These are phyloP conservation scores for Neurospora sp. DNA, from an alignment of 495 filamentous ascomycete species.

Conservation along the genomic window DNA sequence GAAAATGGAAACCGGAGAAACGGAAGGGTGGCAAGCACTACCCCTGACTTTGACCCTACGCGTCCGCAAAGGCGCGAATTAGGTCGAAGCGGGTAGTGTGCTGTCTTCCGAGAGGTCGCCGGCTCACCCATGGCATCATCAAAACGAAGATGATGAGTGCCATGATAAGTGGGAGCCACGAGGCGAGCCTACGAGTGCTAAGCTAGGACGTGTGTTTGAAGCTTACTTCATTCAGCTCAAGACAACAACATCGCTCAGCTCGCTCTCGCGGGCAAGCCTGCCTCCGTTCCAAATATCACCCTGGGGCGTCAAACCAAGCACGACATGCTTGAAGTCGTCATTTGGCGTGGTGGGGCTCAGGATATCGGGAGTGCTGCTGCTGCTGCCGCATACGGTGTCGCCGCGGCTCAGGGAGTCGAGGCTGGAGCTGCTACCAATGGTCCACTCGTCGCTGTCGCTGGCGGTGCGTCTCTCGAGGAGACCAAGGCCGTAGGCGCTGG, in stretches of 20 bases:
- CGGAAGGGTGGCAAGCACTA: not conserved
- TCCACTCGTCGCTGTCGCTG: constrained; percentile 36
- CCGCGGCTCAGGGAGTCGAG: constrained; percentile 28
- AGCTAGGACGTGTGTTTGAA: not conserved
- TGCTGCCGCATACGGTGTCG: constrained; percentile 25
- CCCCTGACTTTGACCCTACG: not conserved
- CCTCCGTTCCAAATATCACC: constrained; percentile 24
- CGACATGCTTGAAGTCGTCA: constrained; percentile 14
- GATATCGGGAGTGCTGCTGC: constrained; percentile 26
- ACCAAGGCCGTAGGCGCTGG: constrained; percentile 21
- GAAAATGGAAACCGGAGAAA: not conserved
- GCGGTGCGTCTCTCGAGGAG: constrained; percentile 17
- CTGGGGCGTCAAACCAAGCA: constrained; percentile 16
- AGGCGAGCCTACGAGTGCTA: not conserved
- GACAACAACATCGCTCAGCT: constrained; percentile 22
- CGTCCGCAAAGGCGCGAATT: not conserved
- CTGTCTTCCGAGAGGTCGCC: not conserved
- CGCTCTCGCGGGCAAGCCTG: constrained; percentile 15
- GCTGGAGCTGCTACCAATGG: constrained; percentile 31
- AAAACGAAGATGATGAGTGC: not conserved
- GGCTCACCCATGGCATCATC: not conserved
- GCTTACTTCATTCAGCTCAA: constrained; percentile 9
- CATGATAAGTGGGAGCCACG: not conserved
- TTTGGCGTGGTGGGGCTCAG: constrained; percentile 30
- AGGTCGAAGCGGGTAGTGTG: not conserved